These are phyloP conservation scores for Pythium biforme DNA, from an alignment of 352 stramenopile genomes.

Conservation along the genomic window DNA sequence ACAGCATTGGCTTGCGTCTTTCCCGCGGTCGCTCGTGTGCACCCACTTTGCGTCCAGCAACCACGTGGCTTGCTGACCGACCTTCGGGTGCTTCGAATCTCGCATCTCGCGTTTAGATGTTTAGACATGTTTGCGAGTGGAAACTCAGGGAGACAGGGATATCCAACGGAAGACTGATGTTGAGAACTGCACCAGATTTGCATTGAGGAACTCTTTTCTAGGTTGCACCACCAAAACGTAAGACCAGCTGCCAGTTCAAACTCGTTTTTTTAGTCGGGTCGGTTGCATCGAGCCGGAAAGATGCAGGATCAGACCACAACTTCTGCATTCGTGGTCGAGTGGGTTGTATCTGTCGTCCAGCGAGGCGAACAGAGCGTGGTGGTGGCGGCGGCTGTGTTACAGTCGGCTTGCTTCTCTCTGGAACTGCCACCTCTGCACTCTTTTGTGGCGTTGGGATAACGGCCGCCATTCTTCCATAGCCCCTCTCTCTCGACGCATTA, in stretches of 20 bases:
- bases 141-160: too few species aligned
- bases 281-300: background rate
- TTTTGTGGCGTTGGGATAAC: slow-evolving; percentile 1
- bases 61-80: background rate
- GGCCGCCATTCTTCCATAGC: slow-evolving; percentile 5
- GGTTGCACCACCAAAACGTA: slow-evolving; percentile 1
- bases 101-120: background rate
- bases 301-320: background rate
- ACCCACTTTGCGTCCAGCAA: background rate
- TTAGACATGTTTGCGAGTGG: background rate
- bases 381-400: background rate
- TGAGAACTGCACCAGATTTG: slow-evolving; percentile 5
- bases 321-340: background rate
- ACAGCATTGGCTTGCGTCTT: background rate
- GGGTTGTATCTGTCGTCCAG: background rate
- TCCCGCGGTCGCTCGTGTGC: background rate
- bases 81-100: background rate
- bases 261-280: background rate
- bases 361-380: background rate
- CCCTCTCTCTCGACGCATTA: background rate
- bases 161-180: too few species aligned
- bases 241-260: background rate
- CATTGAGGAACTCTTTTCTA: background rate
- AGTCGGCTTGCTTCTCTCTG: slow-evolving; percentile 2
- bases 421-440: slow-evolving; percentile 20